Base-by-base conservation (phyloP, 1,139 yeast species). In the Meyerozyma sp. region DNA sequence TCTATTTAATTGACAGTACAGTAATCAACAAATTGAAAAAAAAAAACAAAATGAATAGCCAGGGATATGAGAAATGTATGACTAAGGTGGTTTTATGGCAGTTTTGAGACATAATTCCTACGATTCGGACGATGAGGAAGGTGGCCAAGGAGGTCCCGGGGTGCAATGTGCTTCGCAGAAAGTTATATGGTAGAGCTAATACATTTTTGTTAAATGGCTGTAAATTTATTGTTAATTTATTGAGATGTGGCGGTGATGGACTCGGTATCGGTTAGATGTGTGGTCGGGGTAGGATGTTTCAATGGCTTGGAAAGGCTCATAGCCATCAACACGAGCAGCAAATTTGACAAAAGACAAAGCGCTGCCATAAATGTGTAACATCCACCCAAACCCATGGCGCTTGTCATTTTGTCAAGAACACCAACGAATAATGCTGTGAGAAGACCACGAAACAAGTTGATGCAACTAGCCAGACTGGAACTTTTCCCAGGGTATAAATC, bases 151-250 rank as follows among this genome's bases (percentile, higher is more conserved):
- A 47, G 84, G 81, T 48, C 86, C 84, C 52, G 91, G 91, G 66
- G 94, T 85, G 50, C 94, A 85, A 75, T 85, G 94, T 81, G 91
- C 91, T 54, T 82, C 89, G 58, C 94, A 85, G 72, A 85, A 74
- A 66, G 52, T 11, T 34, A 34, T 34, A 9, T 34, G 26, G 39
- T 30, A 30, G 34, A 30, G 32, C 32, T 13, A 28, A 28, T 28
- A 28, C 32, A 28, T 11, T n/a, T 28, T n/a, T 28, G 32, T 28
- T 8, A n/a, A 32, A 21, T 32, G 18, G 3, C 18, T 16, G 18
- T 16, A n/a, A 16, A 16, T 16, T 16, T 16, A 16, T 16, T 16
- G 18, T 16, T n/a, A n/a, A 32, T n/a, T n/a, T 32, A 32, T 32
- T 32, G 18, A 16, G 18, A 21, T 21, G 23, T 6, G 3, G 23